Percentiles rank a stretch among this genome's conserved stretches.
Conservation (phyloP, 495 filamentous ascomycete genomes). For the Penicillium herquei region DNA sequence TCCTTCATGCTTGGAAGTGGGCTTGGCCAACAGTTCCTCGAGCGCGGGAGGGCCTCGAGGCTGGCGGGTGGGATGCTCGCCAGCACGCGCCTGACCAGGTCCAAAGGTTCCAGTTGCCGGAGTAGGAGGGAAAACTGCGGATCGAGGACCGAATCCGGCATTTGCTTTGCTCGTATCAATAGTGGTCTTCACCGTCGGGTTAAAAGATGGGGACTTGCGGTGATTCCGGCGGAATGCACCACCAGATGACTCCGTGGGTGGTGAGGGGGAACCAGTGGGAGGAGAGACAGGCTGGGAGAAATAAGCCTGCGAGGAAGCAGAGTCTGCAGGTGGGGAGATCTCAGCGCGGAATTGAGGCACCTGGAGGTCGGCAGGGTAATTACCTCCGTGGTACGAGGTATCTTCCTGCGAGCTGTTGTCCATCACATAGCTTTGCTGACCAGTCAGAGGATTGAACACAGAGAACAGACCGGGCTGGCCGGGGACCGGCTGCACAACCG, state of each 20-base stretch:
- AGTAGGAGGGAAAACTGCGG: conserved; percentile 72
- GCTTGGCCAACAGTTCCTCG: conserved; percentile 86
- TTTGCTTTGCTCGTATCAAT: conserved; percentile 61
- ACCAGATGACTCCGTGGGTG: conserved; percentile 61
- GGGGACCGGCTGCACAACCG: conserved; percentile 63
- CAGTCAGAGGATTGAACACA: conserved; percentile 78
- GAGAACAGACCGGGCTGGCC: conserved; percentile 73
- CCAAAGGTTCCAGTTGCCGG: conserved; percentile 87
- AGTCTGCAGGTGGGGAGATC: conserved; percentile 73
- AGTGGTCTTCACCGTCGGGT: conserved; percentile 57
- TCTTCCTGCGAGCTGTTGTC: conserved; percentile 51
- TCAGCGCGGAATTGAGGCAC: conserved; percentile 70
- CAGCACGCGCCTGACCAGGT: conserved; percentile 86
- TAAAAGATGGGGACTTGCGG: conserved; percentile 84
- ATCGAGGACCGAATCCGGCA: conserved; percentile 64
- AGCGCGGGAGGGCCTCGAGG: conserved; percentile 89
- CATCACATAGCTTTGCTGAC: conserved; percentile 73
- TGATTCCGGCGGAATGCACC: conserved; percentile 90
- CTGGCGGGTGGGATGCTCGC: conserved; percentile 92
- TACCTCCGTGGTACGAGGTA: conserved; percentile 29
- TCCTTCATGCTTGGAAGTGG: conserved; percentile 90
- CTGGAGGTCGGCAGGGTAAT: conserved; percentile 42
- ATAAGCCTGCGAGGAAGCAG: conserved; percentile 48
- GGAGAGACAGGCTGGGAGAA: conserved; percentile 53
- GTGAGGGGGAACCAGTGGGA: conserved; percentile 63